These are phyloP conservation scores for Bisporella sp. DNA, from an alignment of 2,329 filamentous ascomycete genomes.

Conservation along the genomic window DNA sequence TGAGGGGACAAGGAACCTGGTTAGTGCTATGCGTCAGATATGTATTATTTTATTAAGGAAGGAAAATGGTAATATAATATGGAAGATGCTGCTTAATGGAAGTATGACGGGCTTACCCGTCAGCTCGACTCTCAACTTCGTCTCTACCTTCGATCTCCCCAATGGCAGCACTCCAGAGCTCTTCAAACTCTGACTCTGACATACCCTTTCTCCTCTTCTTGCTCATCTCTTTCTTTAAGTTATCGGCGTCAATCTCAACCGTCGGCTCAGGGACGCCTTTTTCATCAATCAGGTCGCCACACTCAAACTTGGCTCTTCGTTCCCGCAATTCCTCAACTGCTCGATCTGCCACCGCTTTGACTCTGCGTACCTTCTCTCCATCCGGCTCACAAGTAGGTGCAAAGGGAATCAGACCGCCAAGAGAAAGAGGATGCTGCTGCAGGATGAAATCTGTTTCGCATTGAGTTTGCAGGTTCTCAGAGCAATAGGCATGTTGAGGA, in stretches of 20 bases:
- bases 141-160: slow-evolving; percentile 61
- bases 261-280: slow-evolving; percentile 51
- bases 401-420: slow-evolving; percentile 75
- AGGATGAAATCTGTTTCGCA: slow-evolving; percentile 87
- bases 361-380: slow-evolving; percentile 80
- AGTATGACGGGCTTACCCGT: slow-evolving; percentile 41
- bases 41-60: slow-evolving; percentile 34
- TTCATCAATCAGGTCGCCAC: slow-evolving; percentile 62
- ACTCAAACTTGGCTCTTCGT: slow-evolving; percentile 83
- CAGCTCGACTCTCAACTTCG: slow-evolving; percentile 46
- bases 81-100: background rate
- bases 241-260: slow-evolving; percentile 57
- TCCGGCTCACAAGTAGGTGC: slow-evolving; percentile 92
- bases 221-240: slow-evolving; percentile 70
- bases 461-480: slow-evolving; percentile 63
- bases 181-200: slow-evolving; percentile 83
- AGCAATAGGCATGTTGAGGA: slow-evolving; percentile 85
- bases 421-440: slow-evolving; percentile 73
- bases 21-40: slow-evolving; percentile 66
- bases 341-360: slow-evolving; percentile 81
- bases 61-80: slow-evolving; percentile 9
- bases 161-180: slow-evolving; percentile 71
- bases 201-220: slow-evolving; percentile 76
- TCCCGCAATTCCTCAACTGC: slow-evolving; percentile 82
- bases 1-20: slow-evolving; percentile 67